phyloP scores from a whole-genome alignment of 495 filamentous ascomycete species.

The Hypoxylon trugodes region DNA sequence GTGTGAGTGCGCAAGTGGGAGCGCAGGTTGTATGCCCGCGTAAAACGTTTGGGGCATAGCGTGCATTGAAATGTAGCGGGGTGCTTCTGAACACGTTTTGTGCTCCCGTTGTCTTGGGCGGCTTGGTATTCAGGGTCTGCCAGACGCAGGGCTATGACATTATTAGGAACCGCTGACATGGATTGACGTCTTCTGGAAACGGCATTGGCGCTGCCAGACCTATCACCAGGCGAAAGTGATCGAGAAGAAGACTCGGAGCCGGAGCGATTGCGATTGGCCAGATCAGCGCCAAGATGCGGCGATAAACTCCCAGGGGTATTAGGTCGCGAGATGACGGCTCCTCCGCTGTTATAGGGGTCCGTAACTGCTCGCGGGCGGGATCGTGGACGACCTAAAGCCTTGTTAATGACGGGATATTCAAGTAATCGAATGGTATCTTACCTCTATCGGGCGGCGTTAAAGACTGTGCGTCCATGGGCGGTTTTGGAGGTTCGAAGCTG shows the following conservation, averaged over 20 bases:
- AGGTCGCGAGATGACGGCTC: conserved; percentile 50
- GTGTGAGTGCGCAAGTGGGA: conserved; percentile 94
- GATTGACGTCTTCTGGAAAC: conserved; percentile 80
- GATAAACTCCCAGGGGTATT: conserved; percentile 53
- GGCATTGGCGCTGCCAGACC: conserved; percentile 65
- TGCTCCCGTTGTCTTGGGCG: conserved; percentile 60
- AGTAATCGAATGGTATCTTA: conserved; percentile 52
- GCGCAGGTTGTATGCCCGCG: conserved; percentile 86
- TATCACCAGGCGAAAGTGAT: conserved; percentile 74
- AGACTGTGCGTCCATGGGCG: conserved; percentile 73
- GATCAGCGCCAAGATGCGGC: conserved; percentile 55
- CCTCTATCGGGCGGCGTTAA: conserved; percentile 86
- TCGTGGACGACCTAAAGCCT: conserved; percentile 51
- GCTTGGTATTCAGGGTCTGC: conserved; percentile 86
- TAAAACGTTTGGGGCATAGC: conserved; percentile 87
- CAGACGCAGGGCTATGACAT: conserved; percentile 91
- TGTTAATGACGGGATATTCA: conserved; percentile 2
- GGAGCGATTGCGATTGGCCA: conserved; percentile 51
- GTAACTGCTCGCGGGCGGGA: conserved; percentile 76
- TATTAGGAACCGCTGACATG: conserved; percentile 84
- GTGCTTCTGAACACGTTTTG: conserved; percentile 91
- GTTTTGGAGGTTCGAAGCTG: conserved; percentile 75
- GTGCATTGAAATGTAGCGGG: conserved; percentile 90
- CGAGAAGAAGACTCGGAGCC: conserved; percentile 59
- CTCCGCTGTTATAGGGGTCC: conserved; percentile 68